Conservation (phyloP, 2,329 filamentous ascomycete species). For the Aspergillus luchuensis region DNA sequence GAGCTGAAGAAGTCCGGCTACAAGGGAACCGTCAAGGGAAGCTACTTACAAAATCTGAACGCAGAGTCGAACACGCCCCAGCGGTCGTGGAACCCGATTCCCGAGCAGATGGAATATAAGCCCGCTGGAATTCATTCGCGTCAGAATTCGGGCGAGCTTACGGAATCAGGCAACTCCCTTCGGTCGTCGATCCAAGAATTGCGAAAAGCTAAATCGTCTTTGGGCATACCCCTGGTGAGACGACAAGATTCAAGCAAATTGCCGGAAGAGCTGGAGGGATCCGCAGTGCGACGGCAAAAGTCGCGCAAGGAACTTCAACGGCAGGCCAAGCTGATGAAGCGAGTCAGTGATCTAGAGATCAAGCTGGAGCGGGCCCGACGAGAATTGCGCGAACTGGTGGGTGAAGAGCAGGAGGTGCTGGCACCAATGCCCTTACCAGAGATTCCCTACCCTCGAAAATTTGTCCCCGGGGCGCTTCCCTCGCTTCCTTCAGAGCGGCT, state of each 20-base stretch:
- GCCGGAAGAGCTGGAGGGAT: constrained; percentile 28
- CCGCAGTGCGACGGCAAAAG: constrained; percentile 48
- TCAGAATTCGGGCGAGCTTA: constrained; percentile 17
- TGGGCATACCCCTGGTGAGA: constrained; percentile 32
- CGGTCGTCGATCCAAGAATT: constrained; percentile 40
- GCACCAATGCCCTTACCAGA: constrained; percentile 25
- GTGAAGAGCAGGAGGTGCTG: constrained; percentile 32
- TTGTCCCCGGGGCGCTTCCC: constrained; percentile 47
- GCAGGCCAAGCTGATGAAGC: constrained; percentile 60
- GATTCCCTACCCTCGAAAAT: constrained; percentile 36
- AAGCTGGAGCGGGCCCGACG: constrained; percentile 59
- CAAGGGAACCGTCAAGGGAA: constrained; percentile 43
- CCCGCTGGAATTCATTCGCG: constrained; percentile 18
- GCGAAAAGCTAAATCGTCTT: constrained; percentile 35
- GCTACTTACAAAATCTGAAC: constrained; percentile 29
- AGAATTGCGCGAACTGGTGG: constrained; percentile 55
- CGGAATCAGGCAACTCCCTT: constrained; percentile 31
- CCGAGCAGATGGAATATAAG: constrained; percentile 34
- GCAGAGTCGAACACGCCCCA: constrained; percentile 31
- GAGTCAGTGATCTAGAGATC: constrained; percentile 62
- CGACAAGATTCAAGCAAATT: constrained; percentile 33
- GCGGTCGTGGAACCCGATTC: constrained; percentile 37
- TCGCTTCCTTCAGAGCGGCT: constrained; percentile 51
- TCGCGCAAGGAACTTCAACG: constrained; percentile 60
- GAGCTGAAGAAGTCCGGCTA: constrained; percentile 57